Evolutionary conservation across 140 eudicot genomes (phyloP).

Genomic region (Anethum foeniculum): DNA sequence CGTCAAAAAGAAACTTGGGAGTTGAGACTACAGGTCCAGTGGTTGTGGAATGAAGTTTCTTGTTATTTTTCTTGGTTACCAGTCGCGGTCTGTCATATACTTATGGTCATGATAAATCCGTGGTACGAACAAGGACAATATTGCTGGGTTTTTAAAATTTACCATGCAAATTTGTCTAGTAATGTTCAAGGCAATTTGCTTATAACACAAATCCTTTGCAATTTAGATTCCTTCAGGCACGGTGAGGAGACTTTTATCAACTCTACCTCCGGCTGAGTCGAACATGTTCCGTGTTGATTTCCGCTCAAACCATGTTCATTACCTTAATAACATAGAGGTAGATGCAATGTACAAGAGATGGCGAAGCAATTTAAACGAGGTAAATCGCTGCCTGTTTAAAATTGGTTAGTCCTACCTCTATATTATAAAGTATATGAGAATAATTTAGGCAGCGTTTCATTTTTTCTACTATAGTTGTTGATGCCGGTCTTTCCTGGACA

Average conservation of each 20-base stretch:
- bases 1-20: background rate
- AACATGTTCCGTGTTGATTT: conserved; percentile 77
- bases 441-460: background rate
- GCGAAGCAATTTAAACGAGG: conserved; percentile 94
- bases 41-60: background rate
- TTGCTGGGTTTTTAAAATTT: background rate
- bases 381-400: conserved; percentile 17
- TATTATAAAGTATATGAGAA: background rate
- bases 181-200: background rate
- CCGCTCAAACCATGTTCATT: conserved; percentile 87
- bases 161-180: background rate
- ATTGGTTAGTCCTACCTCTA: background rate
- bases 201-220: background rate
- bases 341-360: conserved; percentile 83
- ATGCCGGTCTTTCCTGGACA: conserved; percentile 99
- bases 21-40: background rate
- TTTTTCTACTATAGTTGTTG: conserved; percentile 46
- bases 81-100: background rate
- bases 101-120: background rate
- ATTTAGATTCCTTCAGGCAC: conserved; percentile 65
- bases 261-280: conserved; percentile 69
- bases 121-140: background rate
- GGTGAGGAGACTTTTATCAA: conserved; percentile 64
- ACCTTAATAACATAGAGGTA: conserved; percentile 76
- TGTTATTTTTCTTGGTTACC: background rate